These are phyloP conservation scores for Agrocybe chaxingu DNA, from an alignment of 768 basidiomycete species.

Conservation along the genomic window DNA sequence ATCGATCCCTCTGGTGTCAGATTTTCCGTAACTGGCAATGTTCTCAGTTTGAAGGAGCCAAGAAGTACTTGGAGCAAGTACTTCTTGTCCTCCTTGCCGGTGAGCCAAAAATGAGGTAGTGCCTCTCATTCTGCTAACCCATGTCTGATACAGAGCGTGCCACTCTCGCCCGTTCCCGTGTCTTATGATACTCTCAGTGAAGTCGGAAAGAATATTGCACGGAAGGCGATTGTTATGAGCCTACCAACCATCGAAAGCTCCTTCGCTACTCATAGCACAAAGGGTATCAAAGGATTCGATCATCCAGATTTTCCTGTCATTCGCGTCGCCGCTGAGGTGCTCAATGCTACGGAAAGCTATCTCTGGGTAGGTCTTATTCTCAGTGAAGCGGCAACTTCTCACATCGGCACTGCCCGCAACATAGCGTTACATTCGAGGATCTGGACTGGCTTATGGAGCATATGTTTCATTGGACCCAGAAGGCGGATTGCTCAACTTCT, in stretches of 20 bases:
- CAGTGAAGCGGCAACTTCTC: too few species aligned
- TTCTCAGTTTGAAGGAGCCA: slow-evolving; percentile 67
- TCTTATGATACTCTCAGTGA: slow-evolving; percentile 67
- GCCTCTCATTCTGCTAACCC: background rate
- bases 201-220: slow-evolving; percentile 69
- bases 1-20: slow-evolving; percentile 80
- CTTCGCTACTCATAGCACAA: slow-evolving; percentile 75
- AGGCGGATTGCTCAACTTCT: slow-evolving; percentile 71
- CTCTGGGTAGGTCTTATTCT: slow-evolving; percentile 64
- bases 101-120: slow-evolving; percentile 25
- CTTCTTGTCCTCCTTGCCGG: slow-evolving; percentile 61
- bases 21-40: slow-evolving; percentile 88
- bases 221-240: slow-evolving; percentile 80
- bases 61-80: slow-evolving; percentile 71
- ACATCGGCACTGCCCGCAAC: background rate
- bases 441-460: slow-evolving; percentile 94
- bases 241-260: slow-evolving; percentile 95
- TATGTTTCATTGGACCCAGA: slow-evolving; percentile 73
- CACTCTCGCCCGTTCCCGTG: slow-evolving; percentile 65
- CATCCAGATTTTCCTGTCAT: slow-evolving; percentile 86
- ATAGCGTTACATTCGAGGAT: slow-evolving; percentile 86
- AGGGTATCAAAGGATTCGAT: slow-evolving; percentile 74
- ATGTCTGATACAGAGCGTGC: slow-evolving; percentile 33
- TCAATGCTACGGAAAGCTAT: slow-evolving; percentile 93
- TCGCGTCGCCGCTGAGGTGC: slow-evolving; percentile 76